Evolutionary conservation across 2,329 filamentous ascomycete species (phyloP).

Genomic region (Aspergillaceae sp.): DNA sequence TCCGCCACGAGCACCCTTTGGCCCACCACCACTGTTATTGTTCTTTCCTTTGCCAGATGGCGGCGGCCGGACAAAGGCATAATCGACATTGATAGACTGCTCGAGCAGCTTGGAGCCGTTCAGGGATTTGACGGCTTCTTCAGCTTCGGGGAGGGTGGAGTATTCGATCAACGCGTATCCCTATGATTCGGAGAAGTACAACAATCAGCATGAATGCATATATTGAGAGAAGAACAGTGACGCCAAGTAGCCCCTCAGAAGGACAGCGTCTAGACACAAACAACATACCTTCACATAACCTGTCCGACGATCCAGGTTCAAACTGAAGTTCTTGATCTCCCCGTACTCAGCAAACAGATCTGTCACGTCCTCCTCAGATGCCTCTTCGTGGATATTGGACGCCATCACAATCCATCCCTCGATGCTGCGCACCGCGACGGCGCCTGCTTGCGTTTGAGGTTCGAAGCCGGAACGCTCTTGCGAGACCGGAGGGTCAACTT

Average conservation of each 20-base stretch:
- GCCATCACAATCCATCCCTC: slow-evolving; percentile 63
- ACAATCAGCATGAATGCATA: neutral
- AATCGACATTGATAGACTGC: slow-evolving; percentile 57
- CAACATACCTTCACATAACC: slow-evolving; percentile 56
- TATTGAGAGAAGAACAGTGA: slow-evolving; percentile 1
- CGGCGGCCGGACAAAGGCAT: slow-evolving; percentile 57
- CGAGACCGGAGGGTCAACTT: slow-evolving; percentile 33
- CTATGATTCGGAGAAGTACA: slow-evolving; percentile 29
- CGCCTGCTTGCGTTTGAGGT: slow-evolving; percentile 36
- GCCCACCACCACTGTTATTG: slow-evolving; percentile 15
- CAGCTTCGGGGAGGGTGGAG: slow-evolving; percentile 54
- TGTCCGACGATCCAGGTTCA: slow-evolving; percentile 57
- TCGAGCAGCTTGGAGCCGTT: slow-evolving; percentile 55
- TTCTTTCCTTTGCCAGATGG: slow-evolving; percentile 37
- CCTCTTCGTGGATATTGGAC: slow-evolving; percentile 61
- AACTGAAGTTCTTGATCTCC: slow-evolving; percentile 58
- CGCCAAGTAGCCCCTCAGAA: slow-evolving; percentile 2
- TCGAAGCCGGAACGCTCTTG: slow-evolving; percentile 26
- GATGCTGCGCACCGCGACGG: slow-evolving; percentile 56
- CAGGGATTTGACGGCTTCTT: slow-evolving; percentile 53
- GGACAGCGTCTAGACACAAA: too few species aligned
- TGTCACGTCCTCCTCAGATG: slow-evolving; percentile 57
- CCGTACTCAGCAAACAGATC: slow-evolving; percentile 59
- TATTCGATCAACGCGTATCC: slow-evolving; percentile 61
- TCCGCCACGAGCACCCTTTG: slow-evolving; percentile 36